Base-by-base conservation (phyloP, 108 stramenopile genomes). In the Skeletonema tropicum region DNA sequence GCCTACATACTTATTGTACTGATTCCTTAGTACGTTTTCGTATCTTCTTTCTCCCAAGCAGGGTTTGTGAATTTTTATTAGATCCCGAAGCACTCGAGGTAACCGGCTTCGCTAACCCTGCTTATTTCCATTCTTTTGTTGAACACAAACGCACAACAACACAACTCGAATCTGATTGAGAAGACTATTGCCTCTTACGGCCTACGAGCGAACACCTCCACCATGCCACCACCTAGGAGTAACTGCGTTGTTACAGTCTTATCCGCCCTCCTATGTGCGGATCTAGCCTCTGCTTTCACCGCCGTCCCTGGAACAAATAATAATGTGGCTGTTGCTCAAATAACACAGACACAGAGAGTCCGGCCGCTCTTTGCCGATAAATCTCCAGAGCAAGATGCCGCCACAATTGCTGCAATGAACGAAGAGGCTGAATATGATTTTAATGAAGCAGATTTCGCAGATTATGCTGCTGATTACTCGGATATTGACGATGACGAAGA, bases 391-490 rank as follows among this genome's bases (percentile, higher is more conserved):
- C 52, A 55, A 55, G 52, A 55, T 55, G 23, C 23, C 9, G 52
- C 52, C 0, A 45, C 42, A n/a, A 45, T 45, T 45, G 52, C 52
- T 25, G 52, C 52, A 45, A 46, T 57, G 14, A 64, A 60, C 31
- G 17, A 59, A 15, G 71, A 74, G 38, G 80, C 55, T 13, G 80
- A 81, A 66, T 81, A 70, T 48, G 80, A 81, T 66, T 81, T 66
- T 52, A 81, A 81, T 64, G 80, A 81, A 58, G 74, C 63, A 0
- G 80, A 81, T 59, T 81, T 81, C 58, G 80, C 80, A 15, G 73
- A 75, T 49, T 81, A 81, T 57, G 49, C 66, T 0, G 71, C 74
- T 49, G 80, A 81, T 57, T 81, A 75, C 39, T 66, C 65, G 17
- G 69, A 69, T 21, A 19, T 45, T 39, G 60, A 45, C 5, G 60